Evolutionary conservation across 139 green algal genomes (phyloP).

Genomic region (Auxenochlorella pyrenoidosa): DNA sequence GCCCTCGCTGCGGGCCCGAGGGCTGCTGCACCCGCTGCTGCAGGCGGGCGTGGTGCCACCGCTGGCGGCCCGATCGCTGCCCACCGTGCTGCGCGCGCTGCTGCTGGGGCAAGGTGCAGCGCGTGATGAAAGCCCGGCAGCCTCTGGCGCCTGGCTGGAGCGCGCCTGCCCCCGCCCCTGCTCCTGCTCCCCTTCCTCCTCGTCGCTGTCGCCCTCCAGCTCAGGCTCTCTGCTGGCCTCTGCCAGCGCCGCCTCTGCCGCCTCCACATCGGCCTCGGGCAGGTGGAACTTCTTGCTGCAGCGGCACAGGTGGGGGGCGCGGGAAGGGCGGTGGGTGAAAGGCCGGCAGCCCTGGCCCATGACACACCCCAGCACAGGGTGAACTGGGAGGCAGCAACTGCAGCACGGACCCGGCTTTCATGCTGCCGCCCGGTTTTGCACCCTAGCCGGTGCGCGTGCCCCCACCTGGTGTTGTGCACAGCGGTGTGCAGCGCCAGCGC

Average conservation of each 20-base stretch:
- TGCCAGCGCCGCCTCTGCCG: conserved; percentile 16
- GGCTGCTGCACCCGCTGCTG: conserved; percentile 27
- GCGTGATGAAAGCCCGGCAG: not conserved
- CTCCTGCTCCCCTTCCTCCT: not conserved
- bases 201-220: conserved; percentile 1
- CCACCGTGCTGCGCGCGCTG: conserved; percentile 2
- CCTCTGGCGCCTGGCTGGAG: not conserved
- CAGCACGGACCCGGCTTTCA: too few relatives aligned
- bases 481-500: conserved; percentile 41
- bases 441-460: not conserved
- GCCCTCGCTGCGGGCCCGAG: not conserved
- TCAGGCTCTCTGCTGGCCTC: conserved; percentile 18
- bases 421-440: too few relatives aligned
- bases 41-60: conserved; percentile 2
- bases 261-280: conserved; percentile 31
- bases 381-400: too few relatives aligned
- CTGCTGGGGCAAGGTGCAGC: not conserved
- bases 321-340: not conserved
- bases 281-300: conserved; percentile 26
- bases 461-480: conserved; percentile 21
- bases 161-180: not conserved
- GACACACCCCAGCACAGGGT: too few relatives aligned
- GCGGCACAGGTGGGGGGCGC: not conserved
- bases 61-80: not conserved
- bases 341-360: not conserved